Evolutionary conservation across 257 asterid genomes (phyloP).

Genomic region (Capsicum pubescens): DNA sequence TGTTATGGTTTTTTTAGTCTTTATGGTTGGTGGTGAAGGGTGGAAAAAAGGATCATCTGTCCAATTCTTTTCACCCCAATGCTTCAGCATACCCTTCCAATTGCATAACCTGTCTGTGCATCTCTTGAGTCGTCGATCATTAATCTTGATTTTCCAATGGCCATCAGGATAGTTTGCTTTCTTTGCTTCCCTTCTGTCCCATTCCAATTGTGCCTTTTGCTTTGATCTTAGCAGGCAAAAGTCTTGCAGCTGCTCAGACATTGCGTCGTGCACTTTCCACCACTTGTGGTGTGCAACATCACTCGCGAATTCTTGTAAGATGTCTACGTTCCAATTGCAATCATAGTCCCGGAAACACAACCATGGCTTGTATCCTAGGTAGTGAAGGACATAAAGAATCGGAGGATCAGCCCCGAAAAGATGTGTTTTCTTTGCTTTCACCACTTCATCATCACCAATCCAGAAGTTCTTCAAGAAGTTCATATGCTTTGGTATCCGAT

Average conservation of each 20-base stretch:
- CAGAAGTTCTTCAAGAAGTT: constrained; percentile 84
- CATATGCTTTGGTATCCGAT: constrained; percentile 85
- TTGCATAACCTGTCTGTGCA: constrained; percentile 72
- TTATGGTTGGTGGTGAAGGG: constrained; percentile 55
- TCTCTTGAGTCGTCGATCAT: constrained; percentile 56
- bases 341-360: constrained; percentile 84
- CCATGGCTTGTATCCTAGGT: constrained; percentile 89
- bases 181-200: constrained; percentile 83
- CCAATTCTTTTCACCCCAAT: constrained; percentile 89
- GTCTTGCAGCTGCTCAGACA: constrained; percentile 61
- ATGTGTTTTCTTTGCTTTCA: constrained; percentile 54
- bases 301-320: constrained; percentile 79
- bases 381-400: constrained; percentile 74
- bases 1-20: neutral
- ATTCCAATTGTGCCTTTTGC: constrained; percentile 89
- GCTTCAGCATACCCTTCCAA: constrained; percentile 77
- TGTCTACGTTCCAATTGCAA: constrained; percentile 88
- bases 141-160: constrained; percentile 65
- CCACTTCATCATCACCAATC: constrained; percentile 76
- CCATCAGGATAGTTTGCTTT: constrained; percentile 56
- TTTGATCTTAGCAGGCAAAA: constrained; percentile 64
- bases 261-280: constrained; percentile 85
- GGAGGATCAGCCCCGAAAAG: constrained; percentile 84
- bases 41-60: constrained; percentile 42
- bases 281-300: constrained; percentile 81